Conservation (phyloP, 2,329 filamentous ascomycete genomes). For the Epichloe sp. region DNA sequence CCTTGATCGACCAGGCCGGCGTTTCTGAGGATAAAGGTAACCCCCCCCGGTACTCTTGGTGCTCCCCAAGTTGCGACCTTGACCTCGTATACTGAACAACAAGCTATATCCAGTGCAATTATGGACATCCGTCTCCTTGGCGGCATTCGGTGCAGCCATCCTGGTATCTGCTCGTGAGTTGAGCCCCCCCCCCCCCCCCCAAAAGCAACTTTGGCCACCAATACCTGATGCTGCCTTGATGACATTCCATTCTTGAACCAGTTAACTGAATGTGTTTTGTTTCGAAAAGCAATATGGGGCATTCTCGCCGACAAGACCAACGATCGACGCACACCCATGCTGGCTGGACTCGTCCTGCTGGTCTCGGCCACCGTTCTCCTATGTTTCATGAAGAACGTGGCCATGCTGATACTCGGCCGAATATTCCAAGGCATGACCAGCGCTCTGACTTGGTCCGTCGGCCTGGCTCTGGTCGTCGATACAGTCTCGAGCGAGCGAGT, state of each 20-base stretch:
- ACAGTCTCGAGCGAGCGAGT: slow-evolving; percentile 18
- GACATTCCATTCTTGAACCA: neutral
- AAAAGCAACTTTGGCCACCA: neutral
- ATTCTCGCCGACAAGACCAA: slow-evolving; percentile 22
- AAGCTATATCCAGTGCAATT: slow-evolving; percentile 14
- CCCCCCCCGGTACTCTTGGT: too few species aligned
- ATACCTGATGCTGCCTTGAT: neutral
- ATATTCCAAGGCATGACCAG: slow-evolving; percentile 21
- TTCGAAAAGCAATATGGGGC: slow-evolving; percentile 19
- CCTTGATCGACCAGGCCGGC: slow-evolving; percentile 15
- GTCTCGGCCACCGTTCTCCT: slow-evolving; percentile 18
- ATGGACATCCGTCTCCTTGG: slow-evolving; percentile 23
- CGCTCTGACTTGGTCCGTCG: slow-evolving; percentile 23
- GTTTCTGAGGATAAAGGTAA: slow-evolving; percentile 11
- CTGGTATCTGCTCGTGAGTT: slow-evolving; percentile 18
- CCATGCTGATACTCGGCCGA: slow-evolving; percentile 20
- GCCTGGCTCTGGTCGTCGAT: slow-evolving; percentile 22
- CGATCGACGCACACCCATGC: slow-evolving; percentile 20
- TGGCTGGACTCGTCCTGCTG: slow-evolving; percentile 18
- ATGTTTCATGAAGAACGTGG: slow-evolving; percentile 17
- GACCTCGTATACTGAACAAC: neutral
- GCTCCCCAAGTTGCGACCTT: neutral
- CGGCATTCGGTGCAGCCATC: slow-evolving; percentile 20
- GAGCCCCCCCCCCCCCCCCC: too few species aligned
- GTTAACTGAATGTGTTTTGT: neutral